These are phyloP conservation scores for Firmiana major DNA, from an alignment of 345 rosid genomes.

Conservation along the genomic window DNA sequence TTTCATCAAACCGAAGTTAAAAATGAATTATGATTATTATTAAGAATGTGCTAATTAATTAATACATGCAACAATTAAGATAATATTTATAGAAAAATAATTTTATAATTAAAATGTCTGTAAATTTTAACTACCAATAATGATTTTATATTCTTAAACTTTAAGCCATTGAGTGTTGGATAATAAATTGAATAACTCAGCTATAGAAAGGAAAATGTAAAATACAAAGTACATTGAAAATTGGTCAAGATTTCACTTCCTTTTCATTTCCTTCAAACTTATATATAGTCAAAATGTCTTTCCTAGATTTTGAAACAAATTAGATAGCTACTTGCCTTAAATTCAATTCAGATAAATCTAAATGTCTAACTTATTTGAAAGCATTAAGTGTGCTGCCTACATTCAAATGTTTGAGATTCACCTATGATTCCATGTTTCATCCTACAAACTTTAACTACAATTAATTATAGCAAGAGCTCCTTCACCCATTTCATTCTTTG, in stretches of 20 bases:
- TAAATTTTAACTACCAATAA: no score
- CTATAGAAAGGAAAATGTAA: not conserved
- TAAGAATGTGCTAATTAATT: no score
- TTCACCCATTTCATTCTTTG: not conserved
- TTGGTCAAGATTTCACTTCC: not conserved
- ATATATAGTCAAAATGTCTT: not conserved
- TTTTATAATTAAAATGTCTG: no score
- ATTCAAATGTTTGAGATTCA: not conserved
- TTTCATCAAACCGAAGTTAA: no score
- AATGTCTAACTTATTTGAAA: not conserved
- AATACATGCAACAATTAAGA: no score
- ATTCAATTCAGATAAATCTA: not conserved
- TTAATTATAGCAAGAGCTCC: not conserved
- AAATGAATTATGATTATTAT: no score
- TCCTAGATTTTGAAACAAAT: not conserved
- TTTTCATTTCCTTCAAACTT: not conserved
- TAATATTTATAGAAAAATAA: no score
- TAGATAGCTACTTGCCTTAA: not conserved
- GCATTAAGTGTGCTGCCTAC: not conserved
- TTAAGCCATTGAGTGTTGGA: no score
- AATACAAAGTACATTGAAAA: not conserved
- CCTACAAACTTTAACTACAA: not conserved
- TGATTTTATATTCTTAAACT: no score
- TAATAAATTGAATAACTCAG: no score
- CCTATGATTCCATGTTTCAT: not conserved